These are phyloP conservation scores for Malus hybrid DNA, from an alignment of 331 rosid species.

Conservation along the genomic window DNA sequence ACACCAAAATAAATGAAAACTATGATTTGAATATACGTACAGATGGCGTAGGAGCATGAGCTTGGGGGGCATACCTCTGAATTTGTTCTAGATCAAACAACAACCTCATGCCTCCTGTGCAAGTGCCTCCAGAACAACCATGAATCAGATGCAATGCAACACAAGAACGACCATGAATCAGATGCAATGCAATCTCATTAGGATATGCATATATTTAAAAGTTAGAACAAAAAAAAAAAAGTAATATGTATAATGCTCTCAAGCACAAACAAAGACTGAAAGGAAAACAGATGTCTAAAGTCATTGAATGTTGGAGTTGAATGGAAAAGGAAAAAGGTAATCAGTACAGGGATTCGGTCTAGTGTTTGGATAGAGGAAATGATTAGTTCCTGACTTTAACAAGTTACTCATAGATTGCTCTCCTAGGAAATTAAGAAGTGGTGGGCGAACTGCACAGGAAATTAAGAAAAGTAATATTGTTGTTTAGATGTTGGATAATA, in stretches of 20 bases:
- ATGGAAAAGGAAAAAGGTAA: background rate
- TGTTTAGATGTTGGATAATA: background rate
- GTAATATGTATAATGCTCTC: too few species aligned
- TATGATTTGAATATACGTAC: slow-evolving; percentile 17
- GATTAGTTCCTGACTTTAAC: background rate
- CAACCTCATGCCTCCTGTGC: slow-evolving; percentile 49
- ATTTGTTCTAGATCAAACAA: slow-evolving; percentile 27
- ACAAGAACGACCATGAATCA: background rate
- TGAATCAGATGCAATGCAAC: slow-evolving; percentile 69
- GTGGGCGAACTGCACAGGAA: too few species aligned
- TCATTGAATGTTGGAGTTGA: background rate
- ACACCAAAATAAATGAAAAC: background rate
- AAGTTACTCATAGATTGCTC: background rate
- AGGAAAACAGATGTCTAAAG: too few species aligned
- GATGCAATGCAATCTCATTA: too few species aligned
- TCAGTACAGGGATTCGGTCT: background rate
- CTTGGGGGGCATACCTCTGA: slow-evolving; percentile 15
- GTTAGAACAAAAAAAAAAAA: too few species aligned
- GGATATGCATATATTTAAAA: too few species aligned
- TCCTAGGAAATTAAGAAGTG: background rate
- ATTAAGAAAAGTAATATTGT: too few species aligned
- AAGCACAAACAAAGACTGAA: too few species aligned
- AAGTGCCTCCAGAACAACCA: slow-evolving; percentile 62
- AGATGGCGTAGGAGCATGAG: slow-evolving; percentile 5
- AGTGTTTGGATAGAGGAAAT: too few species aligned